Conservation (phyloP, 805 yeast species). For the Komagataella kurtzmanii region DNA sequence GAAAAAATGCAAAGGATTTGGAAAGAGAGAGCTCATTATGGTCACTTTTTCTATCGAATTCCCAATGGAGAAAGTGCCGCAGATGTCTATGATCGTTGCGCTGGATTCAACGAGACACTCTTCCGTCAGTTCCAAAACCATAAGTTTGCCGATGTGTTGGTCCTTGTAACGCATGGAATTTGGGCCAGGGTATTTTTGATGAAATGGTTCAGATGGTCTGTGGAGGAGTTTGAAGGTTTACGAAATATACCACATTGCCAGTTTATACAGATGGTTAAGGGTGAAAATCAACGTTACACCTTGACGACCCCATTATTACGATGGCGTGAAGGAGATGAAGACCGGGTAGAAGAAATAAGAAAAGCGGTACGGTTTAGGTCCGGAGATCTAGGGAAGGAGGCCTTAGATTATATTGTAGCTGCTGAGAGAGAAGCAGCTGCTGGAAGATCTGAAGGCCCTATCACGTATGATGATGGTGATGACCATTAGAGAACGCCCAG, state of each 20-base stretch:
- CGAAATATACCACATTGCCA: conserved; percentile 80
- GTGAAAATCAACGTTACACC: conserved; percentile 33
- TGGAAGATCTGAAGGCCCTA: not conserved
- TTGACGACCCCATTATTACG: conserved; percentile 51
- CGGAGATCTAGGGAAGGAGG: not conserved
- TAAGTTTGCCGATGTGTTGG: conserved; percentile 67
- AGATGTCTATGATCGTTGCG: conserved; percentile 84
- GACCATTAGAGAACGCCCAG: not conserved
- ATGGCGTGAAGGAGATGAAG: conserved; percentile 27
- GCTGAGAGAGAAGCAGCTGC: not conserved
- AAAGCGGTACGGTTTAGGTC: not conserved
- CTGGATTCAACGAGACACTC: conserved; percentile 79
- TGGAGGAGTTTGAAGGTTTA: conserved; percentile 75
- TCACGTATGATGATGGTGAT: not conserved
- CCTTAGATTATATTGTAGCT: not conserved
- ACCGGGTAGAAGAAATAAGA: not conserved
- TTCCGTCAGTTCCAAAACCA: conserved; percentile 65
- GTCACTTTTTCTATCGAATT: conserved; percentile 78
- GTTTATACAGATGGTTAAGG: conserved; percentile 64
- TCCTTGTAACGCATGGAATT: conserved; percentile 85
- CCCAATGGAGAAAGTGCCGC: conserved; percentile 96
- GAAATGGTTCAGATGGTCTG: conserved; percentile 93
- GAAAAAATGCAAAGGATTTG: conserved; percentile 72
- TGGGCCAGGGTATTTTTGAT: conserved; percentile 88
- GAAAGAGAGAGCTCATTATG: conserved; percentile 78